Evolutionary conservation across 129 eudicot species (phyloP), one percentile per base, ranked within the genome.

Genomic region (Silybum marianum): DNA sequence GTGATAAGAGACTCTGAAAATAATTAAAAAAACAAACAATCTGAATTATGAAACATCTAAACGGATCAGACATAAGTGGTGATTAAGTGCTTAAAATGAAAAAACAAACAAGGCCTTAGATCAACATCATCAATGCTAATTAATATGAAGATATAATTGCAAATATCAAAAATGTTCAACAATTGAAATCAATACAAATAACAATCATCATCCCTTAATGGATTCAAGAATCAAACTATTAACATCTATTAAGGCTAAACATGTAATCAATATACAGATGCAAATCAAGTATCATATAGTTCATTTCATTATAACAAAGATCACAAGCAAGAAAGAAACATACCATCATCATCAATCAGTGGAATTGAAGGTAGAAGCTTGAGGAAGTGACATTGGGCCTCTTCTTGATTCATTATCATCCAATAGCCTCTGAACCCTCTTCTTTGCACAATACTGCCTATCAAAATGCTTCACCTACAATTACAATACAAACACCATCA

Each of bases 401-500:
- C 91, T 87, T 83, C 96, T 83, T 1, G 92, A 81, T 38, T 90
- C 97, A 72, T 78, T 87, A 76, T 92, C 98, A 81, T 94, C 98
- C 85, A 94, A 86, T n/a, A 88, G 85, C 84, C 97, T 90, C 74
- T 90, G 87, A 84, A 78, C 90, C 77, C 87, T 92, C 94, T 90
- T 94, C 84, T 90, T 94, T 1, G 91, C 83, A 77, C 93, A 88
- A 48, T 94, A 89, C 80, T 88, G 96, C 81, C 97, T 84, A 75
- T 94, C 98, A 84, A 94, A 94, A 90, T 94, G 98, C 90, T 89
- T 92, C 89, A 94, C 98, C 98, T 94, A 73, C 73, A 84, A 39
- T 66, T 30, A 74, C n/a, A 28, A 28, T 28, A 28, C 30, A 28
- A 28, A 28, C 30, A 28, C 14, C 60, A 72, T 21, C 28, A 44